phyloP scores from a whole-genome alignment of 139 green algal genomes.

The Tetratostichococcus sp. region DNA sequence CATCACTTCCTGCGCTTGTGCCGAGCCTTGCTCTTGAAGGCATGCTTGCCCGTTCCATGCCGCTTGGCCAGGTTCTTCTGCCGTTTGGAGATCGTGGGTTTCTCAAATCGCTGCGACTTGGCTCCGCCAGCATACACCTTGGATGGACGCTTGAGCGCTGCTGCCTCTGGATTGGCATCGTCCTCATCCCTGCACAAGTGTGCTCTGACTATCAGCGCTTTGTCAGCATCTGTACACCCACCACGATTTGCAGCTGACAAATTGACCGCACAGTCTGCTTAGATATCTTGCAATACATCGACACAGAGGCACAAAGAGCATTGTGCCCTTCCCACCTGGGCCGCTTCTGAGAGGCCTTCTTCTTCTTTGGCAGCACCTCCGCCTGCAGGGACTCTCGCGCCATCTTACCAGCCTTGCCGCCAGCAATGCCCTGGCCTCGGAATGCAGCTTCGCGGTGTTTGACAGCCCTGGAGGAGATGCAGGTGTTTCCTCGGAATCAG shows the following conservation, averaged over 20 bases:
- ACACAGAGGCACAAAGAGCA: too few species aligned
- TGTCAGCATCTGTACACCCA: neutral
- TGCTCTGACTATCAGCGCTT: too few species aligned
- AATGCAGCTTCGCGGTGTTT: constrained; percentile 52
- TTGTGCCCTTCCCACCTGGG: neutral
- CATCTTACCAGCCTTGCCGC: constrained; percentile 49
- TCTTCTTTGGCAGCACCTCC: constrained; percentile 16
- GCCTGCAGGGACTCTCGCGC: constrained; percentile 39
- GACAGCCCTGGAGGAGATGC: constrained; percentile 13
- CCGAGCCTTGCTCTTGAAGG: constrained; percentile 76
- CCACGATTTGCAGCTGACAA: too few species aligned
- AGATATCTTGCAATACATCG: too few species aligned
- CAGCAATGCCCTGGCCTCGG: constrained; percentile 53
- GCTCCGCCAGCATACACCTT: constrained; percentile 51
- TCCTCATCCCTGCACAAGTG: constrained; percentile 13
- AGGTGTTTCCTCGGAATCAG: too few species aligned
- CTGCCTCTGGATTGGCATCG: constrained; percentile 15
- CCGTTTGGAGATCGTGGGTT: neutral
- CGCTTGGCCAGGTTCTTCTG: constrained; percentile 55
- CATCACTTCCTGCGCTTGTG: constrained; percentile 43
- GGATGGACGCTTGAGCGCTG: neutral
- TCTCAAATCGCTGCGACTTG: neutral
- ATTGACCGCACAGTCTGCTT: too few species aligned
- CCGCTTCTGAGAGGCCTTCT: constrained; percentile 39
- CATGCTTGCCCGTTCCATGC: constrained; percentile 56